phyloP scores from a whole-genome alignment of 2,329 filamentous ascomycete species.

The Cordyceps javanica region DNA sequence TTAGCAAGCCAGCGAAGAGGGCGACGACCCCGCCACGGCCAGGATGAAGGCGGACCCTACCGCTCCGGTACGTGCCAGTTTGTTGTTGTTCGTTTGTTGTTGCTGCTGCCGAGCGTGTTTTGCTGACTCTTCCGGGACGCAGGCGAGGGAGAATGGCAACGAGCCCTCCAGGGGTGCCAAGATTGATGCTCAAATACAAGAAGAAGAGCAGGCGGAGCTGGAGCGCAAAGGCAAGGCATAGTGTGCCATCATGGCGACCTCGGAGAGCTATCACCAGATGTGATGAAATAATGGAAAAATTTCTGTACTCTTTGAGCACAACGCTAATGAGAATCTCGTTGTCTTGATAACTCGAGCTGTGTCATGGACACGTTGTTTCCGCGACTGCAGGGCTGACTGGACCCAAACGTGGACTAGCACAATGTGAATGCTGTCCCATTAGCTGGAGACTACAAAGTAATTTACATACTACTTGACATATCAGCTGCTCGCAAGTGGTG shows the following conservation, averaged over 20 bases:
- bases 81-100: too few species aligned
- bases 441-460: too few species aligned
- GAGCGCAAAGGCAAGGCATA: conserved; percentile 46
- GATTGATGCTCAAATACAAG: conserved; percentile 57
- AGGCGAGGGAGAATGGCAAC: conserved; percentile 59
- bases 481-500: too few species aligned
- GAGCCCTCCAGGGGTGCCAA: conserved; percentile 61
- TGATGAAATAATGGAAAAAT: neutral
- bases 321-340: too few species aligned
- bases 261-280: neutral
- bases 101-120: too few species aligned
- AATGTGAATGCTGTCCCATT: too few species aligned
- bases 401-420: too few species aligned
- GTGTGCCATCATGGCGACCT: neutral
- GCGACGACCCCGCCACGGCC: conserved; percentile 29
- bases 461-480: too few species aligned
- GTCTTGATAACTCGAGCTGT: too few species aligned
- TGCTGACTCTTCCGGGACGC: conserved; percentile 10
- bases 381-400: too few species aligned
- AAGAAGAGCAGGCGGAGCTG: conserved; percentile 57
- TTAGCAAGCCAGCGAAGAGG: neutral
- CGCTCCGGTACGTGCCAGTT: conserved; percentile 32
- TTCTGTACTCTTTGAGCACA: neutral
- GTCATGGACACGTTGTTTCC: too few species aligned
- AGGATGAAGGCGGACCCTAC: conserved; percentile 49